A percentile compares a stretch with the other conserved stretches of the same genome.
Evolutionary conservation across 805 yeast genomes (phyloP).

Genomic region (Candida takata): DNA sequence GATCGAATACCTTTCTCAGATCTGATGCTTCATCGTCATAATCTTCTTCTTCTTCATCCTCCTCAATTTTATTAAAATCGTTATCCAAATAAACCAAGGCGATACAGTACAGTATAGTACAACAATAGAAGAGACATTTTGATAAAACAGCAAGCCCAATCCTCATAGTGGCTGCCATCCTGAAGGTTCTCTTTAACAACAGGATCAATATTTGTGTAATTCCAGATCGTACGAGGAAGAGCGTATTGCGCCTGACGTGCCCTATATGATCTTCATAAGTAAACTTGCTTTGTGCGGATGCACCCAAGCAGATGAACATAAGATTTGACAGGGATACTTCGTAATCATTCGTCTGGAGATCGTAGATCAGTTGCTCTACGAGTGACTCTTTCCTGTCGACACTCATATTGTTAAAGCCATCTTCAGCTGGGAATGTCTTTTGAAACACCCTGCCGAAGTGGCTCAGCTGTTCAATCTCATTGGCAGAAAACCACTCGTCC

Average conservation of each 20-base stretch:
- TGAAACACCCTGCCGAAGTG: conserved; percentile 2
- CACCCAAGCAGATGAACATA: conserved; percentile 14
- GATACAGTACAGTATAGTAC: conserved; percentile 11
- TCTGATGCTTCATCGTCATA: conserved; percentile 4
- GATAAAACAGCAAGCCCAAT: conserved; percentile 8
- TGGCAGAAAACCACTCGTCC: conserved; percentile 38
- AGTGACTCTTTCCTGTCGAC: conserved; percentile 13
- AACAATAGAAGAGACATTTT: conserved; percentile 9
- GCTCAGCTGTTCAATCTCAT: conserved; percentile 20
- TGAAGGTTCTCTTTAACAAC: conserved; percentile 7
- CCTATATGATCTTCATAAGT: conserved; percentile 6
- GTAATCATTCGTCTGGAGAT: background rate
- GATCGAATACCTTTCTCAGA: conserved; percentile 14
- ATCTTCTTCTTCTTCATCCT: too few species aligned
- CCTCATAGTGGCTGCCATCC: conserved; percentile 1
- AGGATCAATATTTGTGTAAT: conserved; percentile 6
- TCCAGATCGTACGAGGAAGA: conserved; percentile 4
- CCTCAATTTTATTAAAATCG: background rate
- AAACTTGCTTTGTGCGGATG: conserved; percentile 8
- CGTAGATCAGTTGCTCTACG: conserved; percentile 7
- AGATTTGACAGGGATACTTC: conserved; percentile 6
- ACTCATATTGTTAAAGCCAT: conserved; percentile 8
- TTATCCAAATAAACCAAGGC: conserved; percentile 7
- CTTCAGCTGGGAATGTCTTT: background rate
- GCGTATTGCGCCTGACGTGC: conserved; percentile 6